Conservation (phyloP, 768 basidiomycete species). For the Dioszegia crocea region DNA sequence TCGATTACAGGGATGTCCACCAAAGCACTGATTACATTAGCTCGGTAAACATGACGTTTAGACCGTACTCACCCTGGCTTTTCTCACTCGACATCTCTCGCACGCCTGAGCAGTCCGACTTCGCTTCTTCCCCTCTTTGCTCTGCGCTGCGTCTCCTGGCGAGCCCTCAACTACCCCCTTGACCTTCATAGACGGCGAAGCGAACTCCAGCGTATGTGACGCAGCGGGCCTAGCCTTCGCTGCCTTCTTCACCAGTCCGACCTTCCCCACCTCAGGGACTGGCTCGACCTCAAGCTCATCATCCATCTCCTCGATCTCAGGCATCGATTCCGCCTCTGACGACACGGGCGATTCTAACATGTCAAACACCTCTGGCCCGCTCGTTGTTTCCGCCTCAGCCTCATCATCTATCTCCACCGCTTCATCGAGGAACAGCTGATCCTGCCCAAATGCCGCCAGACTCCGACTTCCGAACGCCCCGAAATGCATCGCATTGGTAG, state of each 20-base stretch:
- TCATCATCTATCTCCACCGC: neutral
- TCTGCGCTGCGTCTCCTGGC: neutral
- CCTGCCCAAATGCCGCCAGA: neutral
- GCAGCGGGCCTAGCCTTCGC: too few species aligned
- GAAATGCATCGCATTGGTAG: neutral
- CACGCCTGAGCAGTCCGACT: constrained; percentile 47
- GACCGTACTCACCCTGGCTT: constrained; percentile 41
- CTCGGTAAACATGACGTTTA: neutral
- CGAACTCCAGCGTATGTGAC: too few species aligned
- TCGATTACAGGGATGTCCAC: constrained; percentile 36
- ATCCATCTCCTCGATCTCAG: neutral
- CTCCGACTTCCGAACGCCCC: neutral
- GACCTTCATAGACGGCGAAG: neutral
- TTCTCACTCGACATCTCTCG: constrained; percentile 45
- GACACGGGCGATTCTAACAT: neutral
- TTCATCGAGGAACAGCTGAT: neutral
- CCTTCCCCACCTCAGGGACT: neutral
- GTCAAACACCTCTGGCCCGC: too few species aligned
- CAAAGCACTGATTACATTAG: constrained; percentile 31
- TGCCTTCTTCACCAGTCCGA: neutral
- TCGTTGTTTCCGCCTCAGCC: neutral
- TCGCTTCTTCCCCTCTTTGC: constrained; percentile 21
- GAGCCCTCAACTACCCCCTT: neutral
- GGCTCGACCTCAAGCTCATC: neutral
- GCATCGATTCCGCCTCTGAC: neutral